phyloP scores from a whole-genome alignment of 1,139 yeast species.

The Geotrichum carabidarum region DNA sequence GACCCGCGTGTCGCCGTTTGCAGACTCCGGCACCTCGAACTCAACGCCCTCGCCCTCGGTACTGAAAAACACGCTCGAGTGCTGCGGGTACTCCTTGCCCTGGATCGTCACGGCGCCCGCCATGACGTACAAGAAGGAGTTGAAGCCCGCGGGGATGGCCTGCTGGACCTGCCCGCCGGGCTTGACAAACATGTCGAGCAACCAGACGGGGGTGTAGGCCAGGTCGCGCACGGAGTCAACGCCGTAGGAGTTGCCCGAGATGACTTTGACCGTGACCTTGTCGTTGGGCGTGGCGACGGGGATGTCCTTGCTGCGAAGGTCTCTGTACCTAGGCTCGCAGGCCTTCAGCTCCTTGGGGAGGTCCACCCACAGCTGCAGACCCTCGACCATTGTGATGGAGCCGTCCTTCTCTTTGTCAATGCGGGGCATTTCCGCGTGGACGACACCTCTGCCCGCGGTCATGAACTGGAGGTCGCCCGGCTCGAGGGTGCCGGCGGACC shows the following conservation, averaged over 20 bases:
- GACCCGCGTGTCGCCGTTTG: slow-evolving; percentile 13
- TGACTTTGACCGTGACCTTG: slow-evolving; percentile 63
- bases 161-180: slow-evolving; percentile 61
- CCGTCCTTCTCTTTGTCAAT: slow-evolving; percentile 45
- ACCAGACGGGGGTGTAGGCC: slow-evolving; percentile 74
- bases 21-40: slow-evolving; percentile 27
- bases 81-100: slow-evolving; percentile 21
- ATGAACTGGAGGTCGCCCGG: slow-evolving; percentile 90
- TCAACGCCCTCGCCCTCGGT: slow-evolving; percentile 29
- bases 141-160: slow-evolving; percentile 61
- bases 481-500: slow-evolving; percentile 67
- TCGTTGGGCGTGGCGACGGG: slow-evolving; percentile 67
- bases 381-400: slow-evolving; percentile 42
- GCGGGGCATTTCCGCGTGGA: slow-evolving; percentile 85
- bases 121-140: slow-evolving; percentile 66
- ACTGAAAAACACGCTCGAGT: slow-evolving; percentile 47
- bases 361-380: slow-evolving; percentile 91
- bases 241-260: slow-evolving; percentile 75
- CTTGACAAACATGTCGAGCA: slow-evolving; percentile 59
- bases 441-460: slow-evolving; percentile 91
- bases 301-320: slow-evolving; percentile 64
- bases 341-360: slow-evolving; percentile 67
- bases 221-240: slow-evolving; percentile 66
- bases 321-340: slow-evolving; percentile 74
- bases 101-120: slow-evolving; percentile 56